Evolutionary conservation across 23 red algal genomes (phyloP).

Genomic region (Rhodosorus marinus): DNA sequence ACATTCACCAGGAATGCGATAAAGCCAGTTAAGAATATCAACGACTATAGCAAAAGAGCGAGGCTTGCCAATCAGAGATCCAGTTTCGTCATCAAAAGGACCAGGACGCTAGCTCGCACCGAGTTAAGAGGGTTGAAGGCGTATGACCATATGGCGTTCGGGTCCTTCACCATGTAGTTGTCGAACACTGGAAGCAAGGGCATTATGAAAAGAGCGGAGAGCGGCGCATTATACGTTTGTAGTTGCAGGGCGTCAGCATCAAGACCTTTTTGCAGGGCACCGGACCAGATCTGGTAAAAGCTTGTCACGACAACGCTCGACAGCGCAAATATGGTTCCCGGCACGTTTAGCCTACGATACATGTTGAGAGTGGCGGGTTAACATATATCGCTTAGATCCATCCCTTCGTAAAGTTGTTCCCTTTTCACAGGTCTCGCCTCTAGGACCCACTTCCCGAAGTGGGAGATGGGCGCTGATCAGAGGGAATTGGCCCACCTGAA

Average conservation of each 20-base stretch:
- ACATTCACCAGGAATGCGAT: conserved; percentile 85
- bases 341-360: conserved; percentile 70
- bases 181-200: conserved; percentile 71
- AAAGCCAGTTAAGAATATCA: conserved; percentile 37
- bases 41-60: too few species aligned
- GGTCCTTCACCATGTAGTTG: conserved; percentile 18
- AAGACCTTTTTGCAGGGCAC: conserved; percentile 67
- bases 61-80: neutral
- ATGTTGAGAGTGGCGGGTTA: too few species aligned
- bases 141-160: conserved; percentile 68
- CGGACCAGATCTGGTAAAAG: conserved; percentile 95
- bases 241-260: conserved; percentile 66
- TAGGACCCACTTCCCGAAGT: too few species aligned
- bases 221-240: conserved; percentile 65
- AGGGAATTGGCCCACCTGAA: too few species aligned
- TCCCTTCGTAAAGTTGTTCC: too few species aligned
- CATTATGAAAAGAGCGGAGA: conserved; percentile 59
- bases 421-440: too few species aligned
- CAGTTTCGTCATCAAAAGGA: too few species aligned
- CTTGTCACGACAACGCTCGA: conserved; percentile 75
- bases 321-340: conserved; percentile 44
- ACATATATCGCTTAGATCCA: too few species aligned
- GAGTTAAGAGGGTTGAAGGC: conserved; percentile 23
- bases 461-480: too few species aligned
- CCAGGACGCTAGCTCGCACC: too few species aligned